phyloP scores from a whole-genome alignment of 306 rosid species.

The Vicia villosa region DNA sequence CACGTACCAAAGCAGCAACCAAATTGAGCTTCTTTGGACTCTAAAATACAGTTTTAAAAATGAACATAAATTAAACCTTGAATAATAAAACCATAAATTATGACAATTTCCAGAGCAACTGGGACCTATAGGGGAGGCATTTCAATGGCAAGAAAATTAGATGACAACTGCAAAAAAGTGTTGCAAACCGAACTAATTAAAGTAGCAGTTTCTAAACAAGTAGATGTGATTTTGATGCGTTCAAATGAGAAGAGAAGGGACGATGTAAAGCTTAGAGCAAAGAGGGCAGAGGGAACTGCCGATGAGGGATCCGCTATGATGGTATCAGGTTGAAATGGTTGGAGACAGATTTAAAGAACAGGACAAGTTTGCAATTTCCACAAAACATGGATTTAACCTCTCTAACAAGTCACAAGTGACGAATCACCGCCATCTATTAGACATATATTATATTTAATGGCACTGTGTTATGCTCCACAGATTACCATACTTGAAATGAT shows the following conservation, averaged over 20 bases:
- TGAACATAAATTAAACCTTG: conserved; percentile 12
- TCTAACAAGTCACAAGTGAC: not conserved
- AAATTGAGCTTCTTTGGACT: conserved; percentile 95
- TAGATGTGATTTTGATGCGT: not conserved
- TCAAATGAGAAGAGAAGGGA: not conserved
- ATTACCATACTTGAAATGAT: not conserved
- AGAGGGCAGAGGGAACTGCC: not conserved
- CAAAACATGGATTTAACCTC: conserved; percentile 6
- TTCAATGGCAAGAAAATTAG: conserved; percentile 8
- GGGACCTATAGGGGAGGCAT: conserved; percentile 12
- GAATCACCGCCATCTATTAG: not conserved
- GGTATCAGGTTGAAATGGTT: no score
- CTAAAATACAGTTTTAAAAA: conserved; percentile 43
- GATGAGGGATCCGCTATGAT: not conserved
- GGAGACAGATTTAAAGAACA: no score
- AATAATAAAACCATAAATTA: not conserved
- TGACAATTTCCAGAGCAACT: conserved; percentile 24
- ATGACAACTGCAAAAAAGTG: conserved; percentile 15
- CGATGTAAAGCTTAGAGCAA: not conserved
- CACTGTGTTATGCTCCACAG: not conserved
- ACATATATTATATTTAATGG: conserved; percentile 1
- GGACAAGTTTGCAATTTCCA: no score
- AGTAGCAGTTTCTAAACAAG: conserved; percentile 13
- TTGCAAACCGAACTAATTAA: not conserved
- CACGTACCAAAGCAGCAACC: conserved; percentile 93